Evolutionary conservation across 2,329 filamentous ascomycete genomes (phyloP).

Genomic region (Penicillium sp.): DNA sequence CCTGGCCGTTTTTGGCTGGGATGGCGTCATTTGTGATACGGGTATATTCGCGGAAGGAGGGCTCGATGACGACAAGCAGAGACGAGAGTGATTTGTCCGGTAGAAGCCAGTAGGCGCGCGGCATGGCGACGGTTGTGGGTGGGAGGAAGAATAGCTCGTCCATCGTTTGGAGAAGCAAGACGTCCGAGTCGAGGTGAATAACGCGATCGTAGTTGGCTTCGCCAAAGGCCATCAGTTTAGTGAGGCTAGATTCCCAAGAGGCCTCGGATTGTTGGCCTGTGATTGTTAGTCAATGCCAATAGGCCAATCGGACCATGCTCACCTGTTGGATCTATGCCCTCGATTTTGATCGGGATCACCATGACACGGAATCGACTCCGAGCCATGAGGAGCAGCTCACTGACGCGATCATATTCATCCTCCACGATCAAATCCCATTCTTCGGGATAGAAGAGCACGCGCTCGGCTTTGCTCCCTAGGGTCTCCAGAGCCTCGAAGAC

Average conservation of each 20-base stretch:
- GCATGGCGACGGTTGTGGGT: constrained; percentile 62
- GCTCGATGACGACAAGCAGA: constrained; percentile 63
- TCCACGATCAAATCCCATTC: constrained; percentile 39
- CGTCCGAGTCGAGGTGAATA: constrained; percentile 64
- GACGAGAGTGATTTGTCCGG: constrained; percentile 59
- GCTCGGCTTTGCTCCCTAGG: constrained; percentile 41
- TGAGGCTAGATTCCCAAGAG: constrained; percentile 66
- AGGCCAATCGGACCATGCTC: constrained; percentile 5
- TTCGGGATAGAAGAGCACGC: constrained; percentile 45
- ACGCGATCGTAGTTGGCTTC: constrained; percentile 63
- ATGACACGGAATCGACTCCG: constrained; percentile 52
- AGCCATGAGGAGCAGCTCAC: constrained; percentile 52
- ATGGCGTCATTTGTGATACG: constrained; percentile 30
- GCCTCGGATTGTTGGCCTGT: constrained; percentile 26
- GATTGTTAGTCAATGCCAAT: background rate
- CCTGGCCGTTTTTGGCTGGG: constrained; percentile 30
- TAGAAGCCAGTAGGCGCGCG: constrained; percentile 70
- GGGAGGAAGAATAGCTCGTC: constrained; percentile 73
- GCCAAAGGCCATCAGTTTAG: constrained; percentile 70
- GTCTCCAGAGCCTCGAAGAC: constrained; percentile 44
- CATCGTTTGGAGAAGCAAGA: constrained; percentile 62
- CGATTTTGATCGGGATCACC: constrained; percentile 50
- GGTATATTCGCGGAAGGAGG: constrained; percentile 52
- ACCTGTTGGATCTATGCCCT: constrained; percentile 29
- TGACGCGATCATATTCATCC: constrained; percentile 34